Evolutionary conservation across 2,329 filamentous ascomycete species (phyloP), one percentile per base, ranked within the genome.

Genomic region (Aspergillus persii): DNA sequence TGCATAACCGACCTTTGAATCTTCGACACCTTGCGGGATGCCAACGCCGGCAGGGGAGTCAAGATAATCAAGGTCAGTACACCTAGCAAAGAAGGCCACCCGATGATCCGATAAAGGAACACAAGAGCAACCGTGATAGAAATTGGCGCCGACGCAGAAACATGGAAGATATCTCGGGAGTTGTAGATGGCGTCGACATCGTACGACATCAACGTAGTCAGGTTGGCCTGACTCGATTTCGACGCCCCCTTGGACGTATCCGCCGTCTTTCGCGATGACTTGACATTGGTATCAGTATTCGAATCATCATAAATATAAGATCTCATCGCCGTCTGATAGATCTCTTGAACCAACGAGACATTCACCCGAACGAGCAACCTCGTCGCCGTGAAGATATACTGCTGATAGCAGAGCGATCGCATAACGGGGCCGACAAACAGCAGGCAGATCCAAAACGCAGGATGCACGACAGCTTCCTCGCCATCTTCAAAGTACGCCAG

Each of bases 151-250:
- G 82, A 81, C 33, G 80, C 72, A 1, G 70, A 57, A 11, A 81
- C 74, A 51, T 82, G 74, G 47, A 85, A 72, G 8, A 84, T 71
- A 62, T 86, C 84, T 41, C 83, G 77, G 8, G 82, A 78, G 29
- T 72, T 77, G 58, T 77, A 82, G 33, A 86, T 77, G 30, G 83
- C 81, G 56, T 86, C 83, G 8, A 86, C 77, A 63, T 86, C 84
- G 30, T 82, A 82, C 8, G 83, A 81, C 82, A 86, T 85, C 55
- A 86, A 75, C 57, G 84, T 86, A 12, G 82, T 81, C 50, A 85
- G 76, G 15, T 83, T 82, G 7, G 82, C 78, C 3, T 83, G 81
- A 1, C 81, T 77, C 26, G 76, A 71, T 12, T 69, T 72, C 47
- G 71, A 65, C 46, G 71, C 63, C 2, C 61, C 61, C 27, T 72